phyloP scores from a whole-genome alignment of 2,329 filamentous ascomycete genomes.

The Aspergillus quadricinctus region DNA sequence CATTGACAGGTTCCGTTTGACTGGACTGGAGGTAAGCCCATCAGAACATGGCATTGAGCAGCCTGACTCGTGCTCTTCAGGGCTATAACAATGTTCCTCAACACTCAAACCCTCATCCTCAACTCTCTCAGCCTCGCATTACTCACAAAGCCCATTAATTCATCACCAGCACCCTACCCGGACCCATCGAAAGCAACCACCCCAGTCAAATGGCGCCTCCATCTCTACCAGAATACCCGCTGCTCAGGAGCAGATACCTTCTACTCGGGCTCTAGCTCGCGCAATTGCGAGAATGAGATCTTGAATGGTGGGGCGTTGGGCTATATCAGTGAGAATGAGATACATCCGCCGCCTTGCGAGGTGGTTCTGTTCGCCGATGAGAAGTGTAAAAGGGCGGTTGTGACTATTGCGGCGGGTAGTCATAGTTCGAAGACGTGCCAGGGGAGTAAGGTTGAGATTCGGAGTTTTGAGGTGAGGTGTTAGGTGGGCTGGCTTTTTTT shows the following conservation, averaged over 20 bases:
- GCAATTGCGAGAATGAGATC: constrained; percentile 3
- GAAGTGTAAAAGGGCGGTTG: not conserved
- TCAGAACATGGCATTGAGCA: not conserved
- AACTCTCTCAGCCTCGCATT: not conserved
- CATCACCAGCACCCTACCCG: not conserved
- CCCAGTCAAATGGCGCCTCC: constrained; percentile 5
- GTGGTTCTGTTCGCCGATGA: constrained; percentile 5
- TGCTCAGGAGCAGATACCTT: constrained; percentile 9
- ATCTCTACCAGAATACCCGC: constrained; percentile 9
- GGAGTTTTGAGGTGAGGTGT: not conserved
- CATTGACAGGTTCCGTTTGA: not conserved
- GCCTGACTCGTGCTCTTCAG: not conserved
- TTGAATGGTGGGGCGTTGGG: constrained; percentile 11
- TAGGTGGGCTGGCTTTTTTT: not conserved
- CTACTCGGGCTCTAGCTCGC: constrained; percentile 7
- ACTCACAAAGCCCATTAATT: not conserved
- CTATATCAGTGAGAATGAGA: constrained; percentile 4
- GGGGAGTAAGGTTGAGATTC: not conserved
- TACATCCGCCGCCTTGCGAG: constrained; percentile 1
- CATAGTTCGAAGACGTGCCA: constrained; percentile 1
- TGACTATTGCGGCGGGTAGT: not conserved
- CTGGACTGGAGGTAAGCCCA: not conserved
- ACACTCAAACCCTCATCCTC: not conserved
- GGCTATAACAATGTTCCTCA: not conserved
- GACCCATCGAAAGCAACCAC: not conserved